A percentile compares a stretch with the other conserved stretches of the same genome.
Evolutionary conservation across 768 basidiomycete species (phyloP).

Genomic region (Boletus speciosus): DNA sequence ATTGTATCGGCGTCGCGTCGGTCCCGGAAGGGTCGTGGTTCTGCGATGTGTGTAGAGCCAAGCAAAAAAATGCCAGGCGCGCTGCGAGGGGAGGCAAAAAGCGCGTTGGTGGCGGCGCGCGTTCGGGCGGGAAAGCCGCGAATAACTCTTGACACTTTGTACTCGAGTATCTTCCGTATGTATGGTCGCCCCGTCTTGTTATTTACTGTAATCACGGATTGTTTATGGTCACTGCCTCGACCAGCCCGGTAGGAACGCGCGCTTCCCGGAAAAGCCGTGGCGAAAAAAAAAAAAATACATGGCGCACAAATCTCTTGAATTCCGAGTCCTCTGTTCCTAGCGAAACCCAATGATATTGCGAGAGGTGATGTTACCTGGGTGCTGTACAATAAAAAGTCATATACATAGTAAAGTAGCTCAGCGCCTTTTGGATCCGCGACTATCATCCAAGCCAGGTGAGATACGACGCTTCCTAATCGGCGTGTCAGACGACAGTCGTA

Average conservation of each 20-base stretch:
- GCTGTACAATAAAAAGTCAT: conserved; percentile 27
- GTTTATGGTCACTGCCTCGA: background rate
- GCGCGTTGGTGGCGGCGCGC: conserved; percentile 37
- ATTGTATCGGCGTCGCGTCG: conserved; percentile 63
- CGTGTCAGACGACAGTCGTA: conserved; percentile 1
- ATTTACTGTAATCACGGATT: conserved; percentile 21
- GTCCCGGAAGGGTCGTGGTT: conserved; percentile 74
- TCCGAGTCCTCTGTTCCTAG: background rate
- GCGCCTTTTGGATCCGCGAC: conserved; percentile 67
- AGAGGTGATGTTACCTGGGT: conserved; percentile 10
- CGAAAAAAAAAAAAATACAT: background rate
- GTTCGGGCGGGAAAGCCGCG: conserved; percentile 29
- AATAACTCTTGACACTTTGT: conserved; percentile 26
- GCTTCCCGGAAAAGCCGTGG: background rate
- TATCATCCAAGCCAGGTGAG: conserved; percentile 68
- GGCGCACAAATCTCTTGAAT: background rate
- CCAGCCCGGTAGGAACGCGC: background rate
- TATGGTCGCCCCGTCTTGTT: conserved; percentile 17
- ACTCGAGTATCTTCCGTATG: conserved; percentile 11
- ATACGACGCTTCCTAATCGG: conserved; percentile 62
- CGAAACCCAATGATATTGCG: conserved; percentile 1
- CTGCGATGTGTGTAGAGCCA: conserved; percentile 63
- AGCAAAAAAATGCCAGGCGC: conserved; percentile 48
- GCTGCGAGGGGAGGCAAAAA: conserved; percentile 52
- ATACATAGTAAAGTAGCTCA: conserved; percentile 40